Conservation (phyloP, 2,329 filamentous ascomycete genomes). For the Diaporthe velutina region DNA sequence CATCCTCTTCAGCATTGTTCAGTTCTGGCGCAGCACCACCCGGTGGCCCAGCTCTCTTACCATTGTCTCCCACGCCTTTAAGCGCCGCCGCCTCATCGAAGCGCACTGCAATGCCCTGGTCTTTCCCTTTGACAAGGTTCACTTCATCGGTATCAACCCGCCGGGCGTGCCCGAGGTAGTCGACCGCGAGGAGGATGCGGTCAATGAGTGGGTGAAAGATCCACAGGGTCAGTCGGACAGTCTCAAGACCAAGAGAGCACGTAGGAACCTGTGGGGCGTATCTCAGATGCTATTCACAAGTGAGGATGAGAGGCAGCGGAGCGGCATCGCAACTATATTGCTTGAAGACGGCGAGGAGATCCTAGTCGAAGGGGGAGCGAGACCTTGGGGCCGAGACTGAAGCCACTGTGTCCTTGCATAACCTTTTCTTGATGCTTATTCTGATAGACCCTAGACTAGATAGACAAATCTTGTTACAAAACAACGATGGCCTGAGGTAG, state of each 20-base stretch:
- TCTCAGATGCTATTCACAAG: constrained; percentile 59
- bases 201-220: constrained; percentile 65
- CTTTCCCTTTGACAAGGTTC: constrained; percentile 59
- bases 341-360: constrained; percentile 51
- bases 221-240: constrained; percentile 62
- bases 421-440: background rate
- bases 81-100: constrained; percentile 71
- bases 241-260: constrained; percentile 61
- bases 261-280: constrained; percentile 63
- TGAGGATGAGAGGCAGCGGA: constrained; percentile 50
- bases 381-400: constrained; percentile 47
- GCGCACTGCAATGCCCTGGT: constrained; percentile 75
- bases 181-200: constrained; percentile 48
- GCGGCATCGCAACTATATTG: constrained; percentile 53
- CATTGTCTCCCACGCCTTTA: constrained; percentile 79
- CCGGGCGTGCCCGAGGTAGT: constrained; percentile 51
- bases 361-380: constrained; percentile 53
- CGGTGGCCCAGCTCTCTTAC: constrained; percentile 71
- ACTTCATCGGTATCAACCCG: constrained; percentile 76
- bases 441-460: background rate
- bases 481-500: background rate
- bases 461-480: too few relatives aligned
- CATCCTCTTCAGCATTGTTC: constrained; percentile 78
- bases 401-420: background rate
- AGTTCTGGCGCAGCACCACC: constrained; percentile 59